A percentile compares a stretch with the other conserved stretches of the same genome.
phyloP scores from a whole-genome alignment of 495 filamentous ascomycete species.

The Parathielavia hyrcaniae region DNA sequence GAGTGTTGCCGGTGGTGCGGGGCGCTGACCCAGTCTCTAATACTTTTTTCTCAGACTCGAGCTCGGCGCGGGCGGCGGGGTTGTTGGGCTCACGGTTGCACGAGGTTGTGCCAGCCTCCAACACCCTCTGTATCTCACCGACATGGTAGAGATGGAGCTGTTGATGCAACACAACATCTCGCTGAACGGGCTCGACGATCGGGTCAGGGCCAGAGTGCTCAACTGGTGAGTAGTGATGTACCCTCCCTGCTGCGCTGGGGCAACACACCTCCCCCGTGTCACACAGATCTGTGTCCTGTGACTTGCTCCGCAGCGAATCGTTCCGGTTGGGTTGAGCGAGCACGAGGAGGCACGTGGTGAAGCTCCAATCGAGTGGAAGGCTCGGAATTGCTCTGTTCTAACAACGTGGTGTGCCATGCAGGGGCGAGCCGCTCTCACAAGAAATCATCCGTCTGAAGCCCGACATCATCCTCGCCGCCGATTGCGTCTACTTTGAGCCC shows the following conservation, averaged over 20 bases:
- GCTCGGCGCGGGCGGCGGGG: constrained; percentile 83
- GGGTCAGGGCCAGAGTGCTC: constrained; percentile 56
- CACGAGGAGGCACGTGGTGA: background rate
- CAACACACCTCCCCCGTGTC: background rate
- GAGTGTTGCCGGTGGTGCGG: constrained; percentile 1
- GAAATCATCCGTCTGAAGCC: constrained; percentile 48
- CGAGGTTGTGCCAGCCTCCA: constrained; percentile 45
- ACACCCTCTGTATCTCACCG: constrained; percentile 65
- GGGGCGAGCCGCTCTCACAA: constrained; percentile 50
- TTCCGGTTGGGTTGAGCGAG: background rate
- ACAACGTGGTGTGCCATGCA: constrained; percentile 25
- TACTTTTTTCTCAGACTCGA: constrained; percentile 59
- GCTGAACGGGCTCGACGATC: constrained; percentile 63
- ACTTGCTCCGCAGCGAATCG: background rate
- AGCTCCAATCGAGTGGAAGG: constrained; percentile 11
- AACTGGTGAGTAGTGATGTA: constrained; percentile 56
- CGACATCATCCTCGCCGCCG: constrained; percentile 81
- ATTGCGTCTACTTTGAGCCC: constrained; percentile 96
- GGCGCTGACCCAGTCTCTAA: constrained; percentile 12
- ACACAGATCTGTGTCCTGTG: background rate
- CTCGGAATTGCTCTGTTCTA: constrained; percentile 19
- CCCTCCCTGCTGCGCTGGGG: constrained; percentile 9
- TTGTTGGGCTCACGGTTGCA: constrained; percentile 70
- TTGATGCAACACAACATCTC: constrained; percentile 79
- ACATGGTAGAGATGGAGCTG: constrained; percentile 74